These are phyloP conservation scores for Leccinum broughii DNA, from an alignment of 768 basidiomycete species.

Conservation along the genomic window DNA sequence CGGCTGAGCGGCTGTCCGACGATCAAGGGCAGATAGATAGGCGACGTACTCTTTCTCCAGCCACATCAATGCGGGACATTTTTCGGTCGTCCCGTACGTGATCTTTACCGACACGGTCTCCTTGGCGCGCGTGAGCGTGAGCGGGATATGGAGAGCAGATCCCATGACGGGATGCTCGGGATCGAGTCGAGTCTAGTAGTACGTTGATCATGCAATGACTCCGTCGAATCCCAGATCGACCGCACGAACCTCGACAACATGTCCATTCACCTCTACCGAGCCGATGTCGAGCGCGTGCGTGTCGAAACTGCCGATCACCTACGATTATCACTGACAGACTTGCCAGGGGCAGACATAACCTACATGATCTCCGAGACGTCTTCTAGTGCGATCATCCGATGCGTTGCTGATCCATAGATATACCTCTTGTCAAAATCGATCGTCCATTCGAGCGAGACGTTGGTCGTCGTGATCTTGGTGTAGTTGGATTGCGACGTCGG, in stretches of 20 bases:
- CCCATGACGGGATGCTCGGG: constrained; percentile 73
- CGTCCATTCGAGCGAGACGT: constrained; percentile 56
- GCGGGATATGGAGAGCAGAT: constrained; percentile 62
- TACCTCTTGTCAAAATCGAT: constrained; percentile 51
- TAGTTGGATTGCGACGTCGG: constrained; percentile 63
- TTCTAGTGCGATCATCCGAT: constrained; percentile 41
- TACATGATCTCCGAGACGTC: constrained; percentile 46
- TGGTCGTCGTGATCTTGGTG: constrained; percentile 43
- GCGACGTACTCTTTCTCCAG: constrained; percentile 67
- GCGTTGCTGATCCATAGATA: constrained; percentile 49
- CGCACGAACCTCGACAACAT: constrained; percentile 45
- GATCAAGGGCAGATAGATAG: background rate
- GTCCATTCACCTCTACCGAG: constrained; percentile 49
- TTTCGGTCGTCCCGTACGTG: constrained; percentile 71
- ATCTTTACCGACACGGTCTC: constrained; percentile 50
- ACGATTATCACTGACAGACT: background rate
- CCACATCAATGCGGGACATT: constrained; percentile 85
- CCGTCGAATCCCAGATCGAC: background rate
- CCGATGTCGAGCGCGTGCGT: constrained; percentile 54
- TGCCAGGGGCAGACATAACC: constrained; percentile 1
- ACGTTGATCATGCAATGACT: background rate
- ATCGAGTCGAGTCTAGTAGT: constrained; percentile 50
- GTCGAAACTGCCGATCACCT: constrained; percentile 45
- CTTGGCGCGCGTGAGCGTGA: constrained; percentile 42
- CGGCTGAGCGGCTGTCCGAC: background rate